Evolutionary conservation across 345 rosid genomes (phyloP).

Genomic region (Alliaria petiolata): DNA sequence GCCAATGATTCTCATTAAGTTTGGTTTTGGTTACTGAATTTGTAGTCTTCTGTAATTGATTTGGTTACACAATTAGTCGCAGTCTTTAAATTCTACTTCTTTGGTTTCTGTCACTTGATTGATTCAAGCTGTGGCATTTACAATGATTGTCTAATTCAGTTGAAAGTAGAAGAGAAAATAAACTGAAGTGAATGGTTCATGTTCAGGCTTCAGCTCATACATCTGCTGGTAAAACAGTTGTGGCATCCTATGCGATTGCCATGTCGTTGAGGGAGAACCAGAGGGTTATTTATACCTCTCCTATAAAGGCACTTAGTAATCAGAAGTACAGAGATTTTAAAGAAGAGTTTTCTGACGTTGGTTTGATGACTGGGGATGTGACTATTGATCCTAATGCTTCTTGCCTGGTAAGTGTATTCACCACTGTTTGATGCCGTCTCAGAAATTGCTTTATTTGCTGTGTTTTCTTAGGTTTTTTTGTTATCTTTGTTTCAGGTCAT

Average conservation of each 20-base stretch:
- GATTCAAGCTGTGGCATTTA: not conserved
- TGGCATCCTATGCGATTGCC: slow-evolving; percentile 91
- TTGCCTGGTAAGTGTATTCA: slow-evolving; percentile 56
- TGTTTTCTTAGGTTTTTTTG: slow-evolving; percentile 17
- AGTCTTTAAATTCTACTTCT: not conserved
- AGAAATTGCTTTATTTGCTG: not conserved
- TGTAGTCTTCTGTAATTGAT: not conserved
- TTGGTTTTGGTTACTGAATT: not conserved
- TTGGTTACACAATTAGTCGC: not conserved
- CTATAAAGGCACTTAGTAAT: slow-evolving; percentile 94
- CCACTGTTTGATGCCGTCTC: not conserved
- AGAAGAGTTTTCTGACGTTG: slow-evolving; percentile 95
- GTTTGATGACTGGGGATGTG: slow-evolving; percentile 98
- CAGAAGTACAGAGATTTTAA: slow-evolving; percentile 97
- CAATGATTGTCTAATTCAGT: not conserved
- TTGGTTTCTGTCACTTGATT: not conserved
- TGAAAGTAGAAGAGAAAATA: not conserved
- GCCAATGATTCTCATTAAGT: not conserved
- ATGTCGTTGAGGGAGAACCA: slow-evolving; percentile 87
- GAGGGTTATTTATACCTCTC: slow-evolving; percentile 92
- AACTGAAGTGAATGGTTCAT: slow-evolving; percentile 17
- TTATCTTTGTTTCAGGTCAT: slow-evolving; percentile 58
- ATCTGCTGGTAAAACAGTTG: slow-evolving; percentile 98
- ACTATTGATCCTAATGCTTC: slow-evolving; percentile 97
- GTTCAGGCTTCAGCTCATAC: slow-evolving; percentile 96